These are phyloP conservation scores for Hydnum rufescens DNA, from an alignment of 768 basidiomycete species.

Conservation along the genomic window DNA sequence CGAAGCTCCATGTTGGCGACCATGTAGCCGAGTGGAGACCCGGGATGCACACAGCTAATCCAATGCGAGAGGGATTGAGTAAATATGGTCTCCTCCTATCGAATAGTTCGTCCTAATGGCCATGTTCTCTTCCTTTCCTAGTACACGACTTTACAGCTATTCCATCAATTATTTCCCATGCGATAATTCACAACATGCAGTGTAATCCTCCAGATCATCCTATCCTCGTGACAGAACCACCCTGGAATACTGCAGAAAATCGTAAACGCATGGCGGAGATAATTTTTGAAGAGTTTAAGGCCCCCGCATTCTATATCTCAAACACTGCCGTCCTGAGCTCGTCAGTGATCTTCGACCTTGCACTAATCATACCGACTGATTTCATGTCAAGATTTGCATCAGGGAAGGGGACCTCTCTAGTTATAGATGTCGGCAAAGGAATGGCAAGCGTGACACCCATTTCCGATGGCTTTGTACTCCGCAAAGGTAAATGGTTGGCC, in stretches of 20 bases:
- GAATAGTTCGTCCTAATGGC: background rate
- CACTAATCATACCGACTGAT: background rate
- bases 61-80: conserved; percentile 56
- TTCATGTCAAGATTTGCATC: conserved; percentile 64
- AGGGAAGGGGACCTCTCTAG: conserved; percentile 91
- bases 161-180: conserved; percentile 50
- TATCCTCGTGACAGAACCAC: conserved; percentile 79
- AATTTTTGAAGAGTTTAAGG: conserved; percentile 90
- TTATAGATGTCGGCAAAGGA: conserved; percentile 82
- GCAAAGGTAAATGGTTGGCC: conserved; percentile 47
- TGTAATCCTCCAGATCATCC: conserved; percentile 73
- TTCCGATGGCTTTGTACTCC: conserved; percentile 90
- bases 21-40: conserved; percentile 76
- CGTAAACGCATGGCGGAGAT: conserved; percentile 91
- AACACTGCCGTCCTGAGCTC: conserved; percentile 88
- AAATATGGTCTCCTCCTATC: background rate
- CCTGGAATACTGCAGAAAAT: conserved; percentile 90
- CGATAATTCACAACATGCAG: conserved; percentile 55
- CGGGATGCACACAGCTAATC: conserved; percentile 74
- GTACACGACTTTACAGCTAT: conserved; percentile 52
- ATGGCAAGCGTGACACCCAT: conserved; percentile 86
- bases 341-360: conserved; percentile 26
- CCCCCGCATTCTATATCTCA: conserved; percentile 91
- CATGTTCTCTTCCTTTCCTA: background rate
- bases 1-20: conserved; percentile 65